These are phyloP conservation scores for Pisolithus thermaeus DNA, from an alignment of 1,284 basidiomycete genomes.

Conservation along the genomic window DNA sequence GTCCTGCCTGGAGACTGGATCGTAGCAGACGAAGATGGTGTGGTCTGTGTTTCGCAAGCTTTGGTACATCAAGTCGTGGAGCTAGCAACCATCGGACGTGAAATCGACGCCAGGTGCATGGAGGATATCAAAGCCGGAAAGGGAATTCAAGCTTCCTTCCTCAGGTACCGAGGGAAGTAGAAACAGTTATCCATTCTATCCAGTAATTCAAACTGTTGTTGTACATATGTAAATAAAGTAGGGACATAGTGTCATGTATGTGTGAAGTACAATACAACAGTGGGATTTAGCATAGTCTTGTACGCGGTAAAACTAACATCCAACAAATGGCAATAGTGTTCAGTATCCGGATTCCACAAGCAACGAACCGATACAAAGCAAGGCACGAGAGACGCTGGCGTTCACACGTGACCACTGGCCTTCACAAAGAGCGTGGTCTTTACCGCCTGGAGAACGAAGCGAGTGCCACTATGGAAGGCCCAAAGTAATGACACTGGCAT, in stretches of 20 bases:
- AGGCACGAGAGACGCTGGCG: constrained; percentile 2
- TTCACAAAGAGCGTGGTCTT: constrained; percentile 48
- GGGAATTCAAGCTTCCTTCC: constrained; percentile 75
- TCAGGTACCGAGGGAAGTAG: constrained; percentile 62
- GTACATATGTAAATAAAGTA: no score
- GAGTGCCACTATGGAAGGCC: constrained; percentile 55
- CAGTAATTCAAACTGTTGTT: background rate
- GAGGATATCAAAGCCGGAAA: constrained; percentile 72
- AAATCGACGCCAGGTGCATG: constrained; percentile 72
- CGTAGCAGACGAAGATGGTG: constrained; percentile 85
- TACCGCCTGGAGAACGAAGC: constrained; percentile 49
- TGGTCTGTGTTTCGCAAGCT: constrained; percentile 71
- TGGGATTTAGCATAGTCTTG: background rate
- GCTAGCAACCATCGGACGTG: constrained; percentile 54
- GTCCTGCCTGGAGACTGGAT: constrained; percentile 81
- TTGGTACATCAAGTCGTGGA: constrained; percentile 56
- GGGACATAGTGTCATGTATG: background rate
- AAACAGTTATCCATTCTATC: background rate
- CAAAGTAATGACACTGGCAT: constrained; percentile 60
- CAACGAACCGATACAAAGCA: background rate
- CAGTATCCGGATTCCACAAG: no score
- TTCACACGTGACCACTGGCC: constrained; percentile 34
- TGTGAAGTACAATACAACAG: background rate
- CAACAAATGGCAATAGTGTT: background rate
- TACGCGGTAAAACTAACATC: background rate